phyloP scores from a whole-genome alignment of 495 filamentous ascomycete species.

The Lasiosphaeris hirsuta region DNA sequence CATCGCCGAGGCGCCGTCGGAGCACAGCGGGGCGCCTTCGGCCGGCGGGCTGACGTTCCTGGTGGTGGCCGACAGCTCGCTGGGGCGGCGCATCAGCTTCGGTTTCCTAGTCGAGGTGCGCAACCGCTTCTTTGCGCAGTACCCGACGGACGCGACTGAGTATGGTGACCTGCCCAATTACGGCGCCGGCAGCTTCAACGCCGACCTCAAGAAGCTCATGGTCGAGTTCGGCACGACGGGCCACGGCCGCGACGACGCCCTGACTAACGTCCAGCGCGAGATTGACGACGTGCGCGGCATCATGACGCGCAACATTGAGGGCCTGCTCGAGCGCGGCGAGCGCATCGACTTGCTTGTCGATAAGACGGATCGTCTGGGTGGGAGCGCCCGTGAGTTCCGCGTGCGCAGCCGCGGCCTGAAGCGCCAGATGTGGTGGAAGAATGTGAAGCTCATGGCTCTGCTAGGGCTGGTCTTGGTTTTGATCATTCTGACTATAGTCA shows the following conservation, averaged over 20 bases:
- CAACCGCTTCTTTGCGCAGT: constrained; percentile 76
- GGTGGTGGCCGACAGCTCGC: constrained; percentile 70
- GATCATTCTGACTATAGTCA: constrained; percentile 57
- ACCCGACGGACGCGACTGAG: constrained; percentile 62
- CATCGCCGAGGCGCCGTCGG: constrained; percentile 78
- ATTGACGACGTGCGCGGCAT: constrained; percentile 92
- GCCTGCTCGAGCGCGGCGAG: constrained; percentile 90
- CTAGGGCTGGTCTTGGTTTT: constrained; percentile 78
- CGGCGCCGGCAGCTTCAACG: constrained; percentile 84
- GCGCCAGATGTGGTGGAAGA: constrained; percentile 99
- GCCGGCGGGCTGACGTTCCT: constrained; percentile 82
- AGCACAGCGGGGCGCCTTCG: constrained; percentile 47
- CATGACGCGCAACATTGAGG: constrained; percentile 99
- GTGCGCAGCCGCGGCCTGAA: constrained; percentile 81
- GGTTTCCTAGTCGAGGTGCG: constrained; percentile 91
- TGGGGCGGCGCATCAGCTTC: constrained; percentile 86
- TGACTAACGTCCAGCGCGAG: constrained; percentile 76
- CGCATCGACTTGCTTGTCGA: constrained; percentile 93
- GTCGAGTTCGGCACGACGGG: constrained; percentile 78
- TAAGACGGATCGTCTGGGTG: constrained; percentile 90
- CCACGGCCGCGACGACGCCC: constrained; percentile 72
- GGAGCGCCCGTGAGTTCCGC: constrained; percentile 81
- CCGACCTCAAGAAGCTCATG: constrained; percentile 71
- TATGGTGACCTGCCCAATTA: constrained; percentile 81
- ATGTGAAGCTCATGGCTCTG: constrained; percentile 87